Percentiles rank a stretch among this genome's conserved stretches.
phyloP scores from a whole-genome alignment of 2,329 filamentous ascomycete species.

The Monilinia fructicola region DNA sequence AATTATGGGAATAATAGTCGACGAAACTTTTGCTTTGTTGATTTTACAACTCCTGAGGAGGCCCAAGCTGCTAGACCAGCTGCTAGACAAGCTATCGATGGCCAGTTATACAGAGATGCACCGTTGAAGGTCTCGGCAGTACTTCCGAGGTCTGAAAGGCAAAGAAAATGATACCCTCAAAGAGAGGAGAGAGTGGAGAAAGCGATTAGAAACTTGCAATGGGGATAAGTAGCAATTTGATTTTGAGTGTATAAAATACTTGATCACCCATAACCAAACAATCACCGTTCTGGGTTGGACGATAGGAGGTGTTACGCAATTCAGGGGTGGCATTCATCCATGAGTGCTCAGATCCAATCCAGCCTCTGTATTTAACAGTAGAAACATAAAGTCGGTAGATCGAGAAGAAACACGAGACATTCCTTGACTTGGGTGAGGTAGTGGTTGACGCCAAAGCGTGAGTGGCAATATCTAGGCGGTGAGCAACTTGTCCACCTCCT shows the following conservation, averaged over 20 bases:
- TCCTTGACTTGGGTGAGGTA: too few relatives aligned
- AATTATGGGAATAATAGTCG: not conserved
- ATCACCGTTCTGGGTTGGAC: not conserved
- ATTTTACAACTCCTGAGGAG: not conserved
- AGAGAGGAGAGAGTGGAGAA: not conserved
- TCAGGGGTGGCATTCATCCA: too few relatives aligned
- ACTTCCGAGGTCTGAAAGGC: not conserved
- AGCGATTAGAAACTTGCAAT: not conserved
- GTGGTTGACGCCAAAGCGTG: too few relatives aligned
- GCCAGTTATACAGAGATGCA: not conserved
- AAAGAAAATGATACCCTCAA: not conserved
- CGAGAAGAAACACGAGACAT: too few relatives aligned
- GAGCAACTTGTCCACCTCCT: not conserved
- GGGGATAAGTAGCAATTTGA: not conserved
- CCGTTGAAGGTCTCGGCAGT: not conserved
- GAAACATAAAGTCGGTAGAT: too few relatives aligned
- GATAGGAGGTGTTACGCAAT: too few relatives aligned
- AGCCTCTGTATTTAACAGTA: too few relatives aligned
- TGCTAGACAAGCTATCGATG: not conserved
- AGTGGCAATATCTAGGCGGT: not conserved
- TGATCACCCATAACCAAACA: too few relatives aligned
- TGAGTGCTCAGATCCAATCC: too few relatives aligned
- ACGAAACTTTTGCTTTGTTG: conserved; percentile 13
- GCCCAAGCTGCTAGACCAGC: conserved; percentile 3
- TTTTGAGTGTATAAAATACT: too few relatives aligned